These are phyloP conservation scores for Hyphopichia buzzinii DNA, from an alignment of 1,139 yeast genomes.

Conservation along the genomic window DNA sequence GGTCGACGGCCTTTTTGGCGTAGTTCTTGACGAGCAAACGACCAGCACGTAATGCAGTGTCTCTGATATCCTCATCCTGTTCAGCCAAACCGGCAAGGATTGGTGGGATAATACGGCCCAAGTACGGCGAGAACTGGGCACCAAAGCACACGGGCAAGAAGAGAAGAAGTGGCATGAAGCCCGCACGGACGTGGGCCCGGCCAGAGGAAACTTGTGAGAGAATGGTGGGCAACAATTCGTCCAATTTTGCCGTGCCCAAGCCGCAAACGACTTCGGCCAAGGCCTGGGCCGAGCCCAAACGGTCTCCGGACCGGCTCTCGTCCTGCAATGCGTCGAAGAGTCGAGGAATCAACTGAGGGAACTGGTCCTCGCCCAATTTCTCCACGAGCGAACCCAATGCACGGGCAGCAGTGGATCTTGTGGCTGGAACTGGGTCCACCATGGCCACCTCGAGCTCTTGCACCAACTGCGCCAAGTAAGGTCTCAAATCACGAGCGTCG, in stretches of 20 bases:
- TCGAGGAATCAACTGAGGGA: slow-evolving; percentile 89
- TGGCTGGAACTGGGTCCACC: slow-evolving; percentile 98
- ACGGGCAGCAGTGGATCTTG: slow-evolving; percentile 96
- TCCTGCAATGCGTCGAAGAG: slow-evolving; percentile 76
- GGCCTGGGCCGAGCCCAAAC: slow-evolving; percentile 97
- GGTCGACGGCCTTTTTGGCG: slow-evolving; percentile 90
- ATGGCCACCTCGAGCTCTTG: slow-evolving; percentile 86
- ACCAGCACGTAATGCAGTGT: slow-evolving; percentile 89
- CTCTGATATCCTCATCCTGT: slow-evolving; percentile 80
- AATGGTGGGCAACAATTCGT: slow-evolving; percentile 80
- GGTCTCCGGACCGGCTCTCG: slow-evolving; percentile 81
- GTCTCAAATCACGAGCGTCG: slow-evolving; percentile 79
- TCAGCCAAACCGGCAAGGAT: slow-evolving; percentile 91
- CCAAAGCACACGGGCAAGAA: slow-evolving; percentile 96
- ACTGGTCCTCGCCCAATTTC: slow-evolving; percentile 91
- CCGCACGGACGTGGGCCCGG: slow-evolving; percentile 77
- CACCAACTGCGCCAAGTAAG: slow-evolving; percentile 75
- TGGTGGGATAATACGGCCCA: slow-evolving; percentile 83
- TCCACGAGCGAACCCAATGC: slow-evolving; percentile 96
- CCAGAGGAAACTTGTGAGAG: slow-evolving; percentile 68
- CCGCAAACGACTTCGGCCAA: slow-evolving; percentile 92
- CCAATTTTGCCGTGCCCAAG: slow-evolving; percentile 81
- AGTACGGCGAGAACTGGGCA: slow-evolving; percentile 83
- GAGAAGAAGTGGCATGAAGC: slow-evolving; percentile 85
- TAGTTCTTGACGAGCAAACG: slow-evolving; percentile 87